Evolutionary conservation across 2,329 filamentous ascomycete species (phyloP), one percentile per base, ranked within the genome.

Genomic region (Graphium sp.): DNA sequence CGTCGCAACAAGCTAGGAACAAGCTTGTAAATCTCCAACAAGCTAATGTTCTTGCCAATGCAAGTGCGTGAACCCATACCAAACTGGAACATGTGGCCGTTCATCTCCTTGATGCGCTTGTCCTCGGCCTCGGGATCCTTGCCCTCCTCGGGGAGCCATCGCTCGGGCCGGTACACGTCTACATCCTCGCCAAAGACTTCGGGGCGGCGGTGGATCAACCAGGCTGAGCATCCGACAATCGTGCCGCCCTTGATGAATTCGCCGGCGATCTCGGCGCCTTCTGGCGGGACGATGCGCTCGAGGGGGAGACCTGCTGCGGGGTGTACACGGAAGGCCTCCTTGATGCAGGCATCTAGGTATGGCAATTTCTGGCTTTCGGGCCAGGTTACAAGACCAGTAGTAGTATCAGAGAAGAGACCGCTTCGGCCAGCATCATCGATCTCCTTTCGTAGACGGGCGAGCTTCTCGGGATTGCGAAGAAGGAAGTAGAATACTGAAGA

Each of bases 301-400:
- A 87, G 57, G 0, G 74, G 71, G 5, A 85, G 53, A 0, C 78
- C 80, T 0, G 75, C 64, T 0, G 79, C 76, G 0, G 81, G 80
- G 45, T 85, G 77, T 39, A 83, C 45, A 9, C 79, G 68, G 54
- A 85, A 80, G 5, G 74, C 68, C 47, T 89, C 81, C 42, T 85
- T 80, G 40, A 87, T 63, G 31, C 72, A 74, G 4, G 79, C 80
- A 41, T 84, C 76, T 5, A 89, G 66, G 45, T 85, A 89, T 0
- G 70, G 67, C 2, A 89, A 59, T 31, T 65, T 66, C 45, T 81
- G 75, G 27, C 61, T 63, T 48, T 84, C 74, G 20, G 66, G 45
- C 67, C 75, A 82, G 2, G 70, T 74, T 5, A 83, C 74, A 5
- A 73, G 60, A 6, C 67, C 66, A 11, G 66, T 61, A n/a, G 59